Conservation (phyloP, 2,329 filamentous ascomycete species). For the Cladorrhinum sp. region DNA sequence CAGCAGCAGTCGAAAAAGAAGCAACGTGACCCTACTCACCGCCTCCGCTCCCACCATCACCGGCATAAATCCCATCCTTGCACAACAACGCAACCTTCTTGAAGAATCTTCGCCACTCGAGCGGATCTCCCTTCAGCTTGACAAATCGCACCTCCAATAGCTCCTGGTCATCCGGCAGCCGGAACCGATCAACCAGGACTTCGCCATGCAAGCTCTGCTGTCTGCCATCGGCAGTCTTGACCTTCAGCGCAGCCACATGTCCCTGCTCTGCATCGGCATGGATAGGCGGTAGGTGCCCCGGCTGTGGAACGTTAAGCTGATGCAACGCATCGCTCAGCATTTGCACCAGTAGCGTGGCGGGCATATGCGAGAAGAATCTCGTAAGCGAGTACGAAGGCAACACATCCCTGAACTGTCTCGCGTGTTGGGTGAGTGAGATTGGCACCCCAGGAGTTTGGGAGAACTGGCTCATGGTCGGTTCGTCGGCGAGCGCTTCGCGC, state of each 20-base stretch:
- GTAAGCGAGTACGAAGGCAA: constrained; percentile 83
- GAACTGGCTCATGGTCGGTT: constrained; percentile 86
- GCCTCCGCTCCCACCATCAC: constrained; percentile 12
- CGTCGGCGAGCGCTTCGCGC: constrained; percentile 71
- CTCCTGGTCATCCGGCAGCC: constrained; percentile 54
- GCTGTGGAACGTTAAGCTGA: constrained; percentile 75
- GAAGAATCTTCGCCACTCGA: constrained; percentile 96
- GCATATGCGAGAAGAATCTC: constrained; percentile 84
- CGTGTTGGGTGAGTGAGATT: constrained; percentile 81
- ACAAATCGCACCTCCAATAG: constrained; percentile 85
- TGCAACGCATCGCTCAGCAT: constrained; percentile 79
- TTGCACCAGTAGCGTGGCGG: constrained; percentile 71
- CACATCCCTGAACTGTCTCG: constrained; percentile 85
- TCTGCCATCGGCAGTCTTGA: constrained; percentile 71
- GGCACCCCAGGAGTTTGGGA: constrained; percentile 74
- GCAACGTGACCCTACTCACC: neutral
- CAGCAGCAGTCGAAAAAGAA: neutral
- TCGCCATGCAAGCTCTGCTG: constrained; percentile 72
- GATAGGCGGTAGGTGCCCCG: constrained; percentile 34
- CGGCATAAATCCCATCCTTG: constrained; percentile 70
- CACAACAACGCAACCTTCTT: constrained; percentile 90
- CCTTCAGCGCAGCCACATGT: constrained; percentile 58
- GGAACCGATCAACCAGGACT: constrained; percentile 67
- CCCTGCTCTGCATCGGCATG: constrained; percentile 50
- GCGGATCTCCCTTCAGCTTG: constrained; percentile 90